Evolutionary conservation across 1,139 yeast species (phyloP).

Genomic region (Debaryomyces fabryi): DNA sequence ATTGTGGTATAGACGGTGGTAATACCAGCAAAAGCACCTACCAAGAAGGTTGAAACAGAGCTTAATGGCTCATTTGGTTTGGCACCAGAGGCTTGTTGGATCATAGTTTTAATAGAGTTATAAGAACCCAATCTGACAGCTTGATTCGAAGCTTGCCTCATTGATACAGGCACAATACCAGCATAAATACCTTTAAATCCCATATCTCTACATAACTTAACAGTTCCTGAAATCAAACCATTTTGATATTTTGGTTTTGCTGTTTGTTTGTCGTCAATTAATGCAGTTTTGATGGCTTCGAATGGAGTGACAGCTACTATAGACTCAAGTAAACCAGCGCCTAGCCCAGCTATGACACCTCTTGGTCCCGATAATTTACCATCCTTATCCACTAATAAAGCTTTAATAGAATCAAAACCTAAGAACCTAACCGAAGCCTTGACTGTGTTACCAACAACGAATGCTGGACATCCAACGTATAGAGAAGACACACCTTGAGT

Average conservation of each 20-base stretch:
- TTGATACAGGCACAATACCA: constrained; percentile 88
- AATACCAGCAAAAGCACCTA: constrained; percentile 92
- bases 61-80: constrained; percentile 76
- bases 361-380: constrained; percentile 88
- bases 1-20: constrained; percentile 94
- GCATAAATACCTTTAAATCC: constrained; percentile 85
- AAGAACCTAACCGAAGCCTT: constrained; percentile 93
- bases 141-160: constrained; percentile 95
- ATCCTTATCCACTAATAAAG: constrained; percentile 72
- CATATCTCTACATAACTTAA: constrained; percentile 68
- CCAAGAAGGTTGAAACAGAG: constrained; percentile 77
- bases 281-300: constrained; percentile 93
- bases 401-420: constrained; percentile 88
- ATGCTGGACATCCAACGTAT: constrained; percentile 98
- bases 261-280: constrained; percentile 88
- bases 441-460: constrained; percentile 92
- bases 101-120: constrained; percentile 78
- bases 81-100: constrained; percentile 71
- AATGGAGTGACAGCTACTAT: constrained; percentile 95
- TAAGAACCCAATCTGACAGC: constrained; percentile 94
- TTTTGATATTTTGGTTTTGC: constrained; percentile 74
- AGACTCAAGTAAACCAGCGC: constrained; percentile 93
- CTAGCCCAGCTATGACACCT: constrained; percentile 93
- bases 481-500: constrained; percentile 79
- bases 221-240: constrained; percentile 64